phyloP scores from a whole-genome alignment of 371 early-diverging fungal species.

The Rhizopus microsporus region DNA sequence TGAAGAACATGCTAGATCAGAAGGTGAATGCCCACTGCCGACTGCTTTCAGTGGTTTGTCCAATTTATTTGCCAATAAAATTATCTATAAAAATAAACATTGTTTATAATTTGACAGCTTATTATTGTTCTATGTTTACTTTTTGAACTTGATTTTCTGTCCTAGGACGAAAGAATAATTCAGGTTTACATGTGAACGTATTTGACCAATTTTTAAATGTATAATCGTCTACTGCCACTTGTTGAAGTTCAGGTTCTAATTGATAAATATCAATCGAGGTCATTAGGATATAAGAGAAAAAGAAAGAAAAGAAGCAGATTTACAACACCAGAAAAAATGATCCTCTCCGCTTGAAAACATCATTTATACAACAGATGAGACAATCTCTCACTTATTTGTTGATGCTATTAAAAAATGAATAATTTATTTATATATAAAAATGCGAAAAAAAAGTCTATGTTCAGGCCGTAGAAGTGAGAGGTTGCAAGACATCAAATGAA shows the following conservation, averaged over 20 bases:
- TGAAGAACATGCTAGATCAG: slow-evolving; percentile 75
- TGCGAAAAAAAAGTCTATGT: neutral
- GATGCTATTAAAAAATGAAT: neutral
- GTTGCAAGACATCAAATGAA: slow-evolving; percentile 85
- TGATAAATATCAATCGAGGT: slow-evolving; percentile 18
- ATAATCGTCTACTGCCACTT: slow-evolving; percentile 21
- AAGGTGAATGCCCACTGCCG: slow-evolving; percentile 84
- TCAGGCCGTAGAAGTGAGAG: slow-evolving; percentile 36
- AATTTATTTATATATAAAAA: slow-evolving; percentile 3
- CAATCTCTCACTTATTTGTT: too few species aligned
- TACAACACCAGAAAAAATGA: too few species aligned
- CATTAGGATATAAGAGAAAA: slow-evolving; percentile 4
- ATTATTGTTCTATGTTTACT: slow-evolving; percentile 39
- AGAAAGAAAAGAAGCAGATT: neutral
- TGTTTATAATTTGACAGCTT: neutral
- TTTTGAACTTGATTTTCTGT: slow-evolving; percentile 66
- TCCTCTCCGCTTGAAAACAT: too few species aligned
- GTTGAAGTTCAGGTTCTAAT: slow-evolving; percentile 16
- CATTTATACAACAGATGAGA: too few species aligned
- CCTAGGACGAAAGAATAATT: slow-evolving; percentile 61
- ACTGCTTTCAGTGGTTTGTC: slow-evolving; percentile 64
- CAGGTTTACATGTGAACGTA: slow-evolving; percentile 67
- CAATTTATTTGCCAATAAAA: slow-evolving; percentile 44
- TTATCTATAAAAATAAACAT: slow-evolving; percentile 41
- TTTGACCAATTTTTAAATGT: slow-evolving; percentile 76